A percentile compares a stretch with the other conserved stretches of the same genome.
phyloP scores from a whole-genome alignment of 1,284 basidiomycete species.

The Malassezia equina region DNA sequence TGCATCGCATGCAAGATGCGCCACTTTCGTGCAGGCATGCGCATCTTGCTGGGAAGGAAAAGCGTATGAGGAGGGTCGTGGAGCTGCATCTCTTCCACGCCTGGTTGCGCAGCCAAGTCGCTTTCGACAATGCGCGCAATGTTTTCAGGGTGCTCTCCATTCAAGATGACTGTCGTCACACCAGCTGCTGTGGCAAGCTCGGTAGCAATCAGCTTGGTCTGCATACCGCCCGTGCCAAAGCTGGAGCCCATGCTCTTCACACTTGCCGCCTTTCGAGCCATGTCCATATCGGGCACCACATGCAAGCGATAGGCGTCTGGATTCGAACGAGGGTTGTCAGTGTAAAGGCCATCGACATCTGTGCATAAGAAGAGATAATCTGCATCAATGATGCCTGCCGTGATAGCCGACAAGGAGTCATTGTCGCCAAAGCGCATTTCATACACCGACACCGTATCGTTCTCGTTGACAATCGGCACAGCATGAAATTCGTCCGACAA shows the following conservation, averaged over 20 bases:
- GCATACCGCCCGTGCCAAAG: slow-evolving; percentile 96
- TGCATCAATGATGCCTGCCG: slow-evolving; percentile 90
- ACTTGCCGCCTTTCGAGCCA: slow-evolving; percentile 72
- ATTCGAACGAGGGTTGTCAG: slow-evolving; percentile 84
- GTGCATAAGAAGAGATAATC: slow-evolving; percentile 94
- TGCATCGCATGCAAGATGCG: slow-evolving; percentile 89
- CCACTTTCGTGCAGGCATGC: slow-evolving; percentile 78
- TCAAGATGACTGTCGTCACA: slow-evolving; percentile 74
- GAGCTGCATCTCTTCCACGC: not conserved
- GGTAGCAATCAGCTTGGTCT: slow-evolving; percentile 95
- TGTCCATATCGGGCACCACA: slow-evolving; percentile 69
- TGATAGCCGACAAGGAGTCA: slow-evolving; percentile 92
- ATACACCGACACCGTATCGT: slow-evolving; percentile 44
- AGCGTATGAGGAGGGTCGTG: slow-evolving; percentile 67
- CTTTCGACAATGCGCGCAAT: slow-evolving; percentile 66
- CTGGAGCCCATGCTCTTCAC: slow-evolving; percentile 82
- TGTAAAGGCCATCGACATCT: slow-evolving; percentile 92
- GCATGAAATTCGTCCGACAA: slow-evolving; percentile 31
- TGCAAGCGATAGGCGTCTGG: slow-evolving; percentile 70
- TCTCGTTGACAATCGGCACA: slow-evolving; percentile 47
- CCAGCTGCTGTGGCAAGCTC: slow-evolving; percentile 93
- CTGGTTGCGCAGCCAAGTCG: not conserved
- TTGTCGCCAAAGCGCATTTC: slow-evolving; percentile 99
- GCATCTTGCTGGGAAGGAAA: slow-evolving; percentile 65
- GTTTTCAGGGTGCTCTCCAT: slow-evolving; percentile 58